Evolutionary conservation across 495 filamentous ascomycete species (phyloP).

Genomic region (Lentithecium fluviatile): DNA sequence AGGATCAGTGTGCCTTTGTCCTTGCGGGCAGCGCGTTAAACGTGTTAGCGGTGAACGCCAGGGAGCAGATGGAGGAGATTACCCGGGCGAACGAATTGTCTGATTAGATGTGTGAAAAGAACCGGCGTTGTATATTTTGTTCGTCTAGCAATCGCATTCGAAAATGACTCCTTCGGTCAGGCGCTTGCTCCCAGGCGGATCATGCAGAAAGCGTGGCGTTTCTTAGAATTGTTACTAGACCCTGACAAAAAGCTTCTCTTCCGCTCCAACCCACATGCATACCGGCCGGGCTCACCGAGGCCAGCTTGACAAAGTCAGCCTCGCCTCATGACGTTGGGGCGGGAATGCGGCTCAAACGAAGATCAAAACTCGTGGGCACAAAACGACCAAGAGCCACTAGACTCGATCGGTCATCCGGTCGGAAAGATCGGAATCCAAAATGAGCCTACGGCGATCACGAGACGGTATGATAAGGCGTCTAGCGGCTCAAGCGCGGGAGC

Average conservation of each 20-base stretch:
- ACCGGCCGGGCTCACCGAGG: too few species aligned
- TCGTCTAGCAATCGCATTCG: background rate
- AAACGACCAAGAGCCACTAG: conserved; percentile 16
- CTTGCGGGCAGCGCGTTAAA: conserved; percentile 94
- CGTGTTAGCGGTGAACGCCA: conserved; percentile 63
- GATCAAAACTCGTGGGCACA: conserved; percentile 2
- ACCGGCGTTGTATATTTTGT: too few species aligned
- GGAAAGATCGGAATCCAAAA: conserved; percentile 20
- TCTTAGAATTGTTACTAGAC: too few species aligned
- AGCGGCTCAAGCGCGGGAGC: conserved; percentile 4
- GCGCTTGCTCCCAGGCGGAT: too few species aligned
- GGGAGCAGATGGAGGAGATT: conserved; percentile 34
- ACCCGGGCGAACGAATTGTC: conserved; percentile 31
- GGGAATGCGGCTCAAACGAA: conserved; percentile 9
- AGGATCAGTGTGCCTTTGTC: conserved; percentile 87
- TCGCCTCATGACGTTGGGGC: background rate
- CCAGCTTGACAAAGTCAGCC: conserved; percentile 3
- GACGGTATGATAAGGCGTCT: background rate
- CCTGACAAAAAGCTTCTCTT: too few species aligned
- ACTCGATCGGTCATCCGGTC: background rate
- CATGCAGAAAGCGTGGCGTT: too few species aligned
- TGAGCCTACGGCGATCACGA: conserved; percentile 1
- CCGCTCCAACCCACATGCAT: too few species aligned
- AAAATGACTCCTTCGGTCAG: background rate
- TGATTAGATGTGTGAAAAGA: conserved; percentile 18